Conservation (phyloP, 2,329 filamentous ascomycete species). For the Chaetoscypha palmicola region DNA sequence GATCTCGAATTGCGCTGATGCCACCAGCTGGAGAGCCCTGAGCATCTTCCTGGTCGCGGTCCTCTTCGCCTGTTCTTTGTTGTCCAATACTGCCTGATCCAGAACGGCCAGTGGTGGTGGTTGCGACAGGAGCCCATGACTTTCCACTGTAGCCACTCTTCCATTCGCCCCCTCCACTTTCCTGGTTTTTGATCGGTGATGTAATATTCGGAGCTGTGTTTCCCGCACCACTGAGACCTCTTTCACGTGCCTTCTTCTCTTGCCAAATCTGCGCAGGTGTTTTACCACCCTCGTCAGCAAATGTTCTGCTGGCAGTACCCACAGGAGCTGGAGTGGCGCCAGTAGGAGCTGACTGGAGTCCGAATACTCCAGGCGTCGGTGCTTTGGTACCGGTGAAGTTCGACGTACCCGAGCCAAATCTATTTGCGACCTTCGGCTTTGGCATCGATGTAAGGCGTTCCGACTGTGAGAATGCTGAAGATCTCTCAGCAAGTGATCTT, state of each 20-base stretch:
- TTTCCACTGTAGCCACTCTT: constrained; percentile 89
- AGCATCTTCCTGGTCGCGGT: constrained; percentile 39
- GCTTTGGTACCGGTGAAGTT: constrained; percentile 85
- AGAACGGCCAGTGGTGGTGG: constrained; percentile 61
- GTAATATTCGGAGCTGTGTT: constrained; percentile 39
- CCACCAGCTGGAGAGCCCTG: constrained; percentile 54
- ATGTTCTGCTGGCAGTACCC: constrained; percentile 80
- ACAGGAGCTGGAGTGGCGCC: constrained; percentile 52
- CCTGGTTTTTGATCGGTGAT: constrained; percentile 57
- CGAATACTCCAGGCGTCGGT: constrained; percentile 64
- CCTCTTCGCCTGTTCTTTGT: constrained; percentile 56
- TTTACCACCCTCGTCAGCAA: constrained; percentile 91
- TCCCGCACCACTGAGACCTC: constrained; percentile 47
- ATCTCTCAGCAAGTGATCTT: constrained; percentile 67
- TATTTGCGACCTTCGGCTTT: constrained; percentile 92
- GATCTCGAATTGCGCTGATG: constrained; percentile 70
- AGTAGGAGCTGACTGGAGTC: constrained; percentile 54
- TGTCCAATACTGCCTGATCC: constrained; percentile 41
- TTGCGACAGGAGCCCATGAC: constrained; percentile 80
- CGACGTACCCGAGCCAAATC: constrained; percentile 63
- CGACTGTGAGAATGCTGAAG: constrained; percentile 63
- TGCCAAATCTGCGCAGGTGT: constrained; percentile 96
- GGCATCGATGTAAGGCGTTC: constrained; percentile 81
- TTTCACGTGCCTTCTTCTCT: constrained; percentile 85
- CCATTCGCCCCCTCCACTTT: constrained; percentile 71